Percentiles rank a stretch among this genome's conserved stretches.
Evolutionary conservation across 2,329 filamentous ascomycete species (phyloP).

Genomic region (Calycina herbarum): DNA sequence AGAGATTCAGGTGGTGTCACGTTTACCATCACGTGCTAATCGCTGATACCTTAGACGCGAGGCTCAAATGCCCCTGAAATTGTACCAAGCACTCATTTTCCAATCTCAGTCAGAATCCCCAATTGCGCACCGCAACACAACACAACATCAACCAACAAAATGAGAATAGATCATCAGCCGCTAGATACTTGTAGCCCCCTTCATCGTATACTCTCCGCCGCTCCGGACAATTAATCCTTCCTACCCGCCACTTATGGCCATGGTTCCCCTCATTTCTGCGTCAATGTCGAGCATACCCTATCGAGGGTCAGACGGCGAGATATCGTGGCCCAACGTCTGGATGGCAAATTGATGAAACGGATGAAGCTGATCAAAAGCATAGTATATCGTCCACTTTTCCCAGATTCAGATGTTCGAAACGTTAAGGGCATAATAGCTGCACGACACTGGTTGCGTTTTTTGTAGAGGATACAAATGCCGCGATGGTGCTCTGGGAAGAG

Average conservation of each 20-base stretch:
- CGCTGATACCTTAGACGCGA: too few species aligned
- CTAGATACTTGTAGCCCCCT: not conserved
- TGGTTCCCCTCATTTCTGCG: constrained; percentile 8
- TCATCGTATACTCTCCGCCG: not conserved
- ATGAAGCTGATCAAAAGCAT: too few species aligned
- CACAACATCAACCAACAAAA: not conserved
- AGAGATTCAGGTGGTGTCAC: too few species aligned
- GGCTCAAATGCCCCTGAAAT: too few species aligned
- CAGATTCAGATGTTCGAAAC: too few species aligned
- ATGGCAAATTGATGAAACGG: not conserved
- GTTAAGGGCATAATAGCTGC: too few species aligned
- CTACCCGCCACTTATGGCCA: not conserved
- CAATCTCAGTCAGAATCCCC: not conserved
- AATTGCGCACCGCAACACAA: not conserved
- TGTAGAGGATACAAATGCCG: too few species aligned
- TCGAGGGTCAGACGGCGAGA: not conserved
- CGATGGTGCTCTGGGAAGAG: not conserved
- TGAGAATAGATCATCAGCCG: not conserved
- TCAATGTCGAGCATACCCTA: not conserved
- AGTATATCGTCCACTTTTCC: too few species aligned
- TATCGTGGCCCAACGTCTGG: not conserved
- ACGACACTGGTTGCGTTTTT: too few species aligned
- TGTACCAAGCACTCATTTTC: too few species aligned
- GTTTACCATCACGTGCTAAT: too few species aligned
- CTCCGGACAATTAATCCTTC: not conserved